Percentiles rank a stretch among this genome's conserved stretches.
These are phyloP conservation scores for Penicillium sp. DNA, from an alignment of 2,329 filamentous ascomycete genomes.

Conservation along the genomic window DNA sequence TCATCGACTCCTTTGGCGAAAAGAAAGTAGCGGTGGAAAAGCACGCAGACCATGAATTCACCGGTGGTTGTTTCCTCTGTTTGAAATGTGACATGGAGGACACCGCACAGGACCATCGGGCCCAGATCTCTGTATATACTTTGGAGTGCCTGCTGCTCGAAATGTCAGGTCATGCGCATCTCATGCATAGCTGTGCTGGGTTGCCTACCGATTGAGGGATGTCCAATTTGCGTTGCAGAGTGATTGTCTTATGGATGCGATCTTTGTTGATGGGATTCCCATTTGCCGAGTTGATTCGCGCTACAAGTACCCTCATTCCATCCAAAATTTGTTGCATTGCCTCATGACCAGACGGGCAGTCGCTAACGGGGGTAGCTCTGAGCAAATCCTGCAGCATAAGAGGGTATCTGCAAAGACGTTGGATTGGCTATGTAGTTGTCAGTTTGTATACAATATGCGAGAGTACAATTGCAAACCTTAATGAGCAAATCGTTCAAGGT, in stretches of 20 bases:
- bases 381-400: slow-evolving; percentile 80
- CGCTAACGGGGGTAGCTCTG: slow-evolving; percentile 75
- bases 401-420: slow-evolving; percentile 87
- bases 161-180: not conserved
- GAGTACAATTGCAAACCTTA: slow-evolving; percentile 57
- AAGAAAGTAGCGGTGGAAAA: slow-evolving; percentile 78
- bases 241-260: slow-evolving; percentile 75
- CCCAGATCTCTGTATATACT: slow-evolving; percentile 75
- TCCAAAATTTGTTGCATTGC: slow-evolving; percentile 71
- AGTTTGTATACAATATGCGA: slow-evolving; percentile 10
- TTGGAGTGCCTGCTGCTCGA: slow-evolving; percentile 30
- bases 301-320: slow-evolving; percentile 68
- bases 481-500: slow-evolving; percentile 83
- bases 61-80: slow-evolving; percentile 64
- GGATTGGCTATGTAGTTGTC: slow-evolving; percentile 66
- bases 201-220: slow-evolving; percentile 66
- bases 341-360: slow-evolving; percentile 78
- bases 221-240: slow-evolving; percentile 74
- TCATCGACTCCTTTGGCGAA: slow-evolving; percentile 65
- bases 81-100: slow-evolving; percentile 79
- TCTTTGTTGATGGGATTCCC: slow-evolving; percentile 67
- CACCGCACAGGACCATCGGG: slow-evolving; percentile 75
- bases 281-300: slow-evolving; percentile 79
- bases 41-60: slow-evolving; percentile 75
- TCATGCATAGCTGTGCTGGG: not conserved